Conservation (phyloP, 441 rosid species). For the Manihot esculenta region DNA sequence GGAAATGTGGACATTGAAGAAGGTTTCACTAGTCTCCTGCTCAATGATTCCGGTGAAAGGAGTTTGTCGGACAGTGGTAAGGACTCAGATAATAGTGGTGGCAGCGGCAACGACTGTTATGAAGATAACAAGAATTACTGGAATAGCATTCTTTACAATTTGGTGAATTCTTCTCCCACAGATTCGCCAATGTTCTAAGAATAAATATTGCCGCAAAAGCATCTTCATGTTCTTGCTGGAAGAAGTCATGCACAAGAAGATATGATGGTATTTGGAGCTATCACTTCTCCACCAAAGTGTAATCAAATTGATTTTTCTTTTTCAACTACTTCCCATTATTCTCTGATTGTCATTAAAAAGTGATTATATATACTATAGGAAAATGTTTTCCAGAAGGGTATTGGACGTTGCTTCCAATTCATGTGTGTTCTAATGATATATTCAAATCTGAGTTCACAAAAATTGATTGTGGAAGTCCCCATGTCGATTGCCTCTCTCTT, state of each 20-base stretch:
- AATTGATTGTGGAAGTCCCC: not conserved
- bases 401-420: constrained; percentile 17
- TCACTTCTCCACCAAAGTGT: constrained; percentile 4
- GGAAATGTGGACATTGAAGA: constrained; percentile 52
- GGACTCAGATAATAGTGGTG: constrained; percentile 39
- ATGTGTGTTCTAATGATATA: not conserved
- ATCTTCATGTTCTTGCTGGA: not conserved
- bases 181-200: constrained; percentile 63
- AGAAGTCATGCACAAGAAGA: not conserved
- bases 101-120: constrained; percentile 48
- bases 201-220: not conserved
- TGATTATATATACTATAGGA: not conserved
- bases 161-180: constrained; percentile 86
- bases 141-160: constrained; percentile 90
- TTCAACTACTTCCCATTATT: not conserved
- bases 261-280: not conserved
- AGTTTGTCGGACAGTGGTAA: constrained; percentile 44
- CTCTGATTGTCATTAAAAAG: not conserved
- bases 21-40: constrained; percentile 75
- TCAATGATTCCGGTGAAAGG: constrained; percentile 48
- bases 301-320: constrained; percentile 13
- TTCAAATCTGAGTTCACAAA: not conserved
- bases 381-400: constrained; percentile 16
- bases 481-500: not conserved
- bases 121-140: constrained; percentile 96